Evolutionary conservation across 2,329 filamentous ascomycete genomes (phyloP).

Genomic region (Botrytis galanthina): DNA sequence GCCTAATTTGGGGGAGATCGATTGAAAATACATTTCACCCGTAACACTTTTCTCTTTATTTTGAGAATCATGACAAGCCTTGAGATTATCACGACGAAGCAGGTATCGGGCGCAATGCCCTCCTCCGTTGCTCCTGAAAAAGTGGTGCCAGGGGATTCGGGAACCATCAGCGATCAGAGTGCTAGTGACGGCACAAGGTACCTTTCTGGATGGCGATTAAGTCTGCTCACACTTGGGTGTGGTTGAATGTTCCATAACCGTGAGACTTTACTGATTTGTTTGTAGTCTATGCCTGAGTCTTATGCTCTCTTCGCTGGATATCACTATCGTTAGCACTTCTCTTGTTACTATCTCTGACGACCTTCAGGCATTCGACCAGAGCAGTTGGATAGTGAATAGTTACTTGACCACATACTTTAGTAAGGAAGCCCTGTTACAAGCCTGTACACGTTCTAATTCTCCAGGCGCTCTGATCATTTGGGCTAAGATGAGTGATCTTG

Average conservation of each 20-base stretch:
- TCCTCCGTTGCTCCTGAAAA: not conserved
- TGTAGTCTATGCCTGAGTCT: not conserved
- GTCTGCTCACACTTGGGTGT: not conserved
- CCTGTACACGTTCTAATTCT: not conserved
- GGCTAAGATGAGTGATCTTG: constrained; percentile 4
- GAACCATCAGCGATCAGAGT: not conserved
- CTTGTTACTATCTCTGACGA: constrained; percentile 9
- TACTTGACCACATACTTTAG: constrained; percentile 10
- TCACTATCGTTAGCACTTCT: constrained; percentile 14
- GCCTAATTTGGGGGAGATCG: too few relatives aligned
- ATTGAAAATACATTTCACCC: not conserved
- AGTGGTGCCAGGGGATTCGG: not conserved
- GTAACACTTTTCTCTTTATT: not conserved
- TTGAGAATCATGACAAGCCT: not conserved
- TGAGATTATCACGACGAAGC: not conserved
- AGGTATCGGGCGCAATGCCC: not conserved
- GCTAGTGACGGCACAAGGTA: not conserved
- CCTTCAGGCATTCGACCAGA: constrained; percentile 7
- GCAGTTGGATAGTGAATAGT: constrained; percentile 14
- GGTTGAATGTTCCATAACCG: not conserved
- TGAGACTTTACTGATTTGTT: not conserved
- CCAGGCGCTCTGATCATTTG: constrained; percentile 7
- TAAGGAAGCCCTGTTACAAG: not conserved
- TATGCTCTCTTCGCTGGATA: constrained; percentile 1
- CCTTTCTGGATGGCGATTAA: constrained; percentile 7